Percentiles rank a stretch among this genome's conserved stretches.
These are phyloP conservation scores for Saprolegnia diclina DNA, from an alignment of 352 stramenopile species.

Conservation along the genomic window DNA sequence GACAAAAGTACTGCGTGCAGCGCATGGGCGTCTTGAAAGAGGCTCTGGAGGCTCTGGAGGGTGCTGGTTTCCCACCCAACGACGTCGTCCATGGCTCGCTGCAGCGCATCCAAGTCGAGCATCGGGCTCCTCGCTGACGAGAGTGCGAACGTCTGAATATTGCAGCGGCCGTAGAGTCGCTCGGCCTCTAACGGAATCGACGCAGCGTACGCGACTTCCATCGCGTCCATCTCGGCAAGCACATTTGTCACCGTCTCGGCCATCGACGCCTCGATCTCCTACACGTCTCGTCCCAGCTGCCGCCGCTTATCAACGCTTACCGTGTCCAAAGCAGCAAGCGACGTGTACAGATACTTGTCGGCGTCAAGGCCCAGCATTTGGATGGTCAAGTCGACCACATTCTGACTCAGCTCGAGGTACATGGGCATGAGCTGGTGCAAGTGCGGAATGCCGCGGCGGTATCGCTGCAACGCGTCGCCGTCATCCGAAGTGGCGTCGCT, in stretches of 20 bases:
- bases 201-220: not conserved
- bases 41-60: not conserved
- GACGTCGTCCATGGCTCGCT: conserved; percentile 1
- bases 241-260: not conserved
- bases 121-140: not conserved
- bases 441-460: not conserved
- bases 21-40: not conserved
- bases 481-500: not conserved
- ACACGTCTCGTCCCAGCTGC: not conserved
- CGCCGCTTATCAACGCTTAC: not conserved
- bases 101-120: not conserved
- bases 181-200: not conserved
- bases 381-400: not conserved
- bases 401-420: not conserved
- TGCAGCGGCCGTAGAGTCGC: not conserved
- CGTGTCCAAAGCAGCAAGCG: not conserved
- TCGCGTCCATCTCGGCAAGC: not conserved
- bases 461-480: not conserved
- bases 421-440: not conserved
- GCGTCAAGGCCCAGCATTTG: not conserved
- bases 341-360: not conserved
- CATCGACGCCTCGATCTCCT: not conserved
- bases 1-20: not conserved
- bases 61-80: not conserved
- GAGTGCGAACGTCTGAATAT: not conserved